Evolutionary conservation across 2,329 filamentous ascomycete species (phyloP).

Genomic region (Colletotrichum coccodes): DNA sequence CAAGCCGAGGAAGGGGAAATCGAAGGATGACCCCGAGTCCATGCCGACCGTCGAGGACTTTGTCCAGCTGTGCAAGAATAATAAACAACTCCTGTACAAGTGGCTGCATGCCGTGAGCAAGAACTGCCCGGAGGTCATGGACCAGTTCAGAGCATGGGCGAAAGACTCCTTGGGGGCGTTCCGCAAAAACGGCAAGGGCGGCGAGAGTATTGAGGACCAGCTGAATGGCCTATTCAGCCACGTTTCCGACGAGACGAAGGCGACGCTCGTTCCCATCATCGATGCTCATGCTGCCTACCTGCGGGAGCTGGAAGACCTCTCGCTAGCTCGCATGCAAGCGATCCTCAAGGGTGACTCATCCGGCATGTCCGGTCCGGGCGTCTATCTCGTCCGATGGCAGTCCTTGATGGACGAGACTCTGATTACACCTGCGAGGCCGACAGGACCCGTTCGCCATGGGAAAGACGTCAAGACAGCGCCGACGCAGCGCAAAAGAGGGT

Average conservation of each 20-base stretch:
- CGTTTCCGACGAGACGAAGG: conserved; percentile 58
- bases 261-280: conserved; percentile 59
- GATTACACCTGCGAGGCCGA: conserved; percentile 68
- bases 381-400: conserved; percentile 80
- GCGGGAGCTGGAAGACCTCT: conserved; percentile 61
- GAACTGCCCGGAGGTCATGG: conserved; percentile 73
- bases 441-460: conserved; percentile 64
- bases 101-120: conserved; percentile 77
- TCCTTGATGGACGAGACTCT: conserved; percentile 74
- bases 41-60: conserved; percentile 76
- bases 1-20: conserved; percentile 52
- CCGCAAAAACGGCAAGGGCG: conserved; percentile 40
- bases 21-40: conserved; percentile 43
- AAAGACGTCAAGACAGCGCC: conserved; percentile 59
- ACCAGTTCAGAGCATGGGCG: conserved; percentile 70
- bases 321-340: conserved; percentile 62
- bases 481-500: conserved; percentile 55
- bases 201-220: conserved; percentile 46
- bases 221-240: conserved; percentile 54
- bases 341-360: conserved; percentile 58
- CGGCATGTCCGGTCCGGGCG: conserved; percentile 70
- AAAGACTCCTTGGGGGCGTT: conserved; percentile 69
- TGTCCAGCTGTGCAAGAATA: conserved; percentile 71
- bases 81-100: conserved; percentile 71
- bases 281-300: conserved; percentile 72